Evolutionary conservation across 495 filamentous ascomycete species (phyloP).

Genomic region (Achaetomiella virescens): DNA sequence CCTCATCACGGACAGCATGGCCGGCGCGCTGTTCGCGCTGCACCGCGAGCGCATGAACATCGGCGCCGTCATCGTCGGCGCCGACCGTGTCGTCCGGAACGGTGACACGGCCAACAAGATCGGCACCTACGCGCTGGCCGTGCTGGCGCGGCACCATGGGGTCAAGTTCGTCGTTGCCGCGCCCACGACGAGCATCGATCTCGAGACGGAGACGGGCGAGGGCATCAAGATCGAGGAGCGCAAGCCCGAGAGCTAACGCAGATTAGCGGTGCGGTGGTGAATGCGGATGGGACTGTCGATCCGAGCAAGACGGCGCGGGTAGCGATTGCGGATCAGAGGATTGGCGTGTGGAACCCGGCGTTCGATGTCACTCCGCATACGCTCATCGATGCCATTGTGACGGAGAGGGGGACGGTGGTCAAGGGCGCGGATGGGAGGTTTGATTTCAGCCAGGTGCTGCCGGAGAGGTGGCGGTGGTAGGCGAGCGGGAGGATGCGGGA

Average conservation of each 20-base stretch:
- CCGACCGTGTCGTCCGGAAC: slow-evolving; percentile 91
- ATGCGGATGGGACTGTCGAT: slow-evolving; percentile 44
- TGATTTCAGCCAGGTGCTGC: slow-evolving; percentile 53
- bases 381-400: slow-evolving; percentile 90
- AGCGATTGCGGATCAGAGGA: slow-evolving; percentile 71
- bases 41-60: slow-evolving; percentile 55
- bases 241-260: slow-evolving; percentile 65
- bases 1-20: slow-evolving; percentile 95
- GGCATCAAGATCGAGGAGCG: slow-evolving; percentile 88
- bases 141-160: slow-evolving; percentile 76
- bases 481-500: background rate
- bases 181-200: slow-evolving; percentile 88
- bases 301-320: slow-evolving; percentile 56
- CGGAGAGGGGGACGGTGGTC: slow-evolving; percentile 81
- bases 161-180: slow-evolving; percentile 94
- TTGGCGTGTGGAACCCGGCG: slow-evolving; percentile 89
- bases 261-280: slow-evolving; percentile 65
- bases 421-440: slow-evolving; percentile 70
- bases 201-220: slow-evolving; percentile 64
- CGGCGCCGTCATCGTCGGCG: slow-evolving; percentile 84
- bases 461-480: slow-evolving; percentile 40
- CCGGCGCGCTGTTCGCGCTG: slow-evolving; percentile 64
- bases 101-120: slow-evolving; percentile 99
- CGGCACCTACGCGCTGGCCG: slow-evolving; percentile 87
- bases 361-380: slow-evolving; percentile 88